Evolutionary conservation across 108 stramenopile genomes (phyloP), one percentile per base, ranked within the genome.

Genomic region (Cylindrotheca closterium): DNA sequence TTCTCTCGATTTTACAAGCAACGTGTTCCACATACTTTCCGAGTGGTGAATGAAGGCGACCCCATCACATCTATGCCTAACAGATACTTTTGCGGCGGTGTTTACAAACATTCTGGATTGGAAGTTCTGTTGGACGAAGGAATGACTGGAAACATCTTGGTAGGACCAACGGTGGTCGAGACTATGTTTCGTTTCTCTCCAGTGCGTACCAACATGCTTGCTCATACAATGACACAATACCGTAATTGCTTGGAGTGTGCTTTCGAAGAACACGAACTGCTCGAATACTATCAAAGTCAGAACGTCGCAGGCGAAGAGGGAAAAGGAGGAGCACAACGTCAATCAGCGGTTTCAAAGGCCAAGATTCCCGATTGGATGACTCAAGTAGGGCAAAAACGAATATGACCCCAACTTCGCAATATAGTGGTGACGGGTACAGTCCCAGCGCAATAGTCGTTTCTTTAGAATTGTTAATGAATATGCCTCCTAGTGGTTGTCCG

Each of bases 81-180:
- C 34, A 46, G 49, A 1, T 65, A 81, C 8, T 55, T 65, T 45
- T 74, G 81, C 27, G 78, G 79, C 28, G 87, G 87, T 21, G 69
- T 83, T 17, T 92, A 92, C 74, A 78, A 86, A 47, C 91, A 92
- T 70, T 79, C 87, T 29, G 87, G 87, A 8, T 56, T 87, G 31
- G 87, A 88, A 53, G 91, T 92, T 8, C 55, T 87, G 5, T 50
- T 92, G 53, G 91, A 92, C 52, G 87, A 84, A 62, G 85, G 87
- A 19, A 78, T 80, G 60, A 88, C 83, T 8, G 91, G 91, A 55
- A 92, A 85, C 51, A 87, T 88, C 21, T 50, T 86, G 32, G 87
- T 92, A 3, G 87, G 85, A 17, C 91, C 91, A 25, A 88, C 91
- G 26, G 85, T 88, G 12, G 91, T 92, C 18, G 91, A 92, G 66